Percentiles rank a stretch among this genome's conserved stretches.
Evolutionary conservation across 495 filamentous ascomycete genomes (phyloP).

Genomic region (Penicillium bovifimosum): DNA sequence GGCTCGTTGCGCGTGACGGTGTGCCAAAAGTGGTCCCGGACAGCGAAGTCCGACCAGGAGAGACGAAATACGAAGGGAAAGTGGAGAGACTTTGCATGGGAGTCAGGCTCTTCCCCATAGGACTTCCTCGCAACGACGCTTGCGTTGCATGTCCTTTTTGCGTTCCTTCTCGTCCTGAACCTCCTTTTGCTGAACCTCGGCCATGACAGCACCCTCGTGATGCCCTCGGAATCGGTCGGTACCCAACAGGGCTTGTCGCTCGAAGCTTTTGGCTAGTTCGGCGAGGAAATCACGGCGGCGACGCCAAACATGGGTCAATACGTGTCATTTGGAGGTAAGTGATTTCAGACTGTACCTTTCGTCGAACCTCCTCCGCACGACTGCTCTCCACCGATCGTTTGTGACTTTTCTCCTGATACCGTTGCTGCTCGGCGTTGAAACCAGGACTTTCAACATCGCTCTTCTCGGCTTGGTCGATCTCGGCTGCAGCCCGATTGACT

Average conservation of each 20-base stretch:
- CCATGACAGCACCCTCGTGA: slow-evolving; percentile 64
- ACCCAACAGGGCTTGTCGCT: slow-evolving; percentile 47
- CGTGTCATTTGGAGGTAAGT: slow-evolving; percentile 6
- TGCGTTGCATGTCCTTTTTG: slow-evolving; percentile 99
- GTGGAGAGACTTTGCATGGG: no score
- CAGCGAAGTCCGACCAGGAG: no score
- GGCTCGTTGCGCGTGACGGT: no score
- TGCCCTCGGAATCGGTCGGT: slow-evolving; percentile 49
- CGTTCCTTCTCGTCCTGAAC: slow-evolving; percentile 94
- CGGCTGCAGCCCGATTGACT: slow-evolving; percentile 55
- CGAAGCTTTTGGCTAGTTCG: slow-evolving; percentile 48
- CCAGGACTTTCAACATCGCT: slow-evolving; percentile 62
- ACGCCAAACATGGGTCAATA: slow-evolving; percentile 39
- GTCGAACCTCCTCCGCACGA: slow-evolving; percentile 50
- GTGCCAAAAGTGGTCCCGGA: no score
- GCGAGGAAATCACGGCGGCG: slow-evolving; percentile 48
- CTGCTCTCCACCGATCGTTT: slow-evolving; percentile 61
- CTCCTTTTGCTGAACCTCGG: slow-evolving; percentile 83
- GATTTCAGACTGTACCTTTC: slow-evolving; percentile 40
- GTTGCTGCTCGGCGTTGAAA: slow-evolving; percentile 52
- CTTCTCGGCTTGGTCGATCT: slow-evolving; percentile 61
- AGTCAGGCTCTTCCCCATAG: no score
- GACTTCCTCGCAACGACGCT: slow-evolving; percentile 95
- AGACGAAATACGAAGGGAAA: no score
- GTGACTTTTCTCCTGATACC: slow-evolving; percentile 46